A percentile compares a stretch with the other conserved stretches of the same genome.
Evolutionary conservation across 1,284 basidiomycete species (phyloP).

Genomic region (Ceratobasidium sp.): DNA sequence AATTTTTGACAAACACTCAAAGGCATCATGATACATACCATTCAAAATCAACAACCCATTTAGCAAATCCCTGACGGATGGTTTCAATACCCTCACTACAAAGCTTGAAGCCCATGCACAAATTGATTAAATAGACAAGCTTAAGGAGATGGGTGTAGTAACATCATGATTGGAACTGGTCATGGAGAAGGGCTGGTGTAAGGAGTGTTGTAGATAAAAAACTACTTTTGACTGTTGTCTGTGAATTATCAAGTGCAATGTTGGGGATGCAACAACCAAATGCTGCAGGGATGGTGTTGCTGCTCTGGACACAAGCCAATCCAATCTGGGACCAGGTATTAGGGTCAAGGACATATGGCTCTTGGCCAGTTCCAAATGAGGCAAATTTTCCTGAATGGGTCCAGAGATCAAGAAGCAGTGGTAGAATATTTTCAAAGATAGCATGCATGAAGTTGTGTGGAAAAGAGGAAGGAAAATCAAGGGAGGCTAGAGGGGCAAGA

Average conservation of each 20-base stretch:
- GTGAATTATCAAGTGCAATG: slow-evolving; percentile 47
- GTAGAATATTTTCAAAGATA: slow-evolving; percentile 39
- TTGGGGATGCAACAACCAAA: slow-evolving; percentile 54
- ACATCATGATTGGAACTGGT: background rate
- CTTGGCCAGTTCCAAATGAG: slow-evolving; percentile 41
- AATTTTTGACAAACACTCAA: slow-evolving; percentile 49
- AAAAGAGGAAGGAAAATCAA: slow-evolving; percentile 38
- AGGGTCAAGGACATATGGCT: slow-evolving; percentile 39
- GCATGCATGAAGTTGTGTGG: slow-evolving; percentile 42
- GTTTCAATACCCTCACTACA: slow-evolving; percentile 46
- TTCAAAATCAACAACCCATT: slow-evolving; percentile 57
- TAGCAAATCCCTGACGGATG: slow-evolving; percentile 49
- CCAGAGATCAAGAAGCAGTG: slow-evolving; percentile 38
- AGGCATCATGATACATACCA: slow-evolving; percentile 45
- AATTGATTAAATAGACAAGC: slow-evolving; percentile 52
- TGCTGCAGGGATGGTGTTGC: slow-evolving; percentile 51
- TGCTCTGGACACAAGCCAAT: slow-evolving; percentile 46
- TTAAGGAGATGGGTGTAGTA: slow-evolving; percentile 53
- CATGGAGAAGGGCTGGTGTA: slow-evolving; percentile 24
- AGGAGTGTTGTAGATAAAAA: slow-evolving; percentile 49
- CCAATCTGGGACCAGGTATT: slow-evolving; percentile 52
- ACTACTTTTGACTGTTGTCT: slow-evolving; percentile 50
- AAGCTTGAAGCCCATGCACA: slow-evolving; percentile 54
- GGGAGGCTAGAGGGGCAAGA: slow-evolving; percentile 23
- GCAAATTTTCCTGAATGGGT: background rate